Evolutionary conservation across 768 basidiomycete species (phyloP).

Genomic region (Sporobolomyces roseus): DNA sequence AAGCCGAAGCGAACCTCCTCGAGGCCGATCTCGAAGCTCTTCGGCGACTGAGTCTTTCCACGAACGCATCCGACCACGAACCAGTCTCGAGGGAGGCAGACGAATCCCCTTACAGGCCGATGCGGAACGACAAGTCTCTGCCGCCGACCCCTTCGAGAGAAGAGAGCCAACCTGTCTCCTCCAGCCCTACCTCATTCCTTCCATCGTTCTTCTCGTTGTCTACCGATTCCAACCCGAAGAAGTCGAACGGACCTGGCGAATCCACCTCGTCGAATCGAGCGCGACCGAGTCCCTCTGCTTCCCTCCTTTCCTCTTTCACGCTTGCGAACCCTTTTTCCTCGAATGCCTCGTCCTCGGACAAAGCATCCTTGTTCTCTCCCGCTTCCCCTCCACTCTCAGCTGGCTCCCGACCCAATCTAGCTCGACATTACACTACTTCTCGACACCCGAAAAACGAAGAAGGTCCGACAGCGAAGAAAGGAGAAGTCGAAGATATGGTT

Average conservation of each 20-base stretch:
- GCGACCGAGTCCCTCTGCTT: too few relatives aligned
- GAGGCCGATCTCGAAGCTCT: conserved; percentile 22
- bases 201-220: too few relatives aligned
- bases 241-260: too few relatives aligned
- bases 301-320: too few relatives aligned
- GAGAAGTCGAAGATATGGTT: conserved; percentile 22
- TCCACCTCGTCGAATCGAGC: too few relatives aligned
- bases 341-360: neutral
- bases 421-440: neutral
- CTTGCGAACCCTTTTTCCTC: conserved; percentile 27
- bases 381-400: neutral
- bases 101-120: neutral
- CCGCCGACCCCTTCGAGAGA: neutral
- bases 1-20: conserved; percentile 18
- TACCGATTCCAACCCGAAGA: too few relatives aligned
- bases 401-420: neutral
- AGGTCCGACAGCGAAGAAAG: conserved; percentile 7
- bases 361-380: too few relatives aligned
- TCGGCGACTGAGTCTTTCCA: neutral
- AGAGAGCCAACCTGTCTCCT: neutral
- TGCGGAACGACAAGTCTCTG: conserved; percentile 5
- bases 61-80: neutral
- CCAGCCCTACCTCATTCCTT: too few relatives aligned
- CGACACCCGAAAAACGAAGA: conserved; percentile 2
- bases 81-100: neutral